A percentile compares a stretch with the other conserved stretches of the same genome.
phyloP scores from a whole-genome alignment of 441 rosid genomes.

The Melastoma candidum region DNA sequence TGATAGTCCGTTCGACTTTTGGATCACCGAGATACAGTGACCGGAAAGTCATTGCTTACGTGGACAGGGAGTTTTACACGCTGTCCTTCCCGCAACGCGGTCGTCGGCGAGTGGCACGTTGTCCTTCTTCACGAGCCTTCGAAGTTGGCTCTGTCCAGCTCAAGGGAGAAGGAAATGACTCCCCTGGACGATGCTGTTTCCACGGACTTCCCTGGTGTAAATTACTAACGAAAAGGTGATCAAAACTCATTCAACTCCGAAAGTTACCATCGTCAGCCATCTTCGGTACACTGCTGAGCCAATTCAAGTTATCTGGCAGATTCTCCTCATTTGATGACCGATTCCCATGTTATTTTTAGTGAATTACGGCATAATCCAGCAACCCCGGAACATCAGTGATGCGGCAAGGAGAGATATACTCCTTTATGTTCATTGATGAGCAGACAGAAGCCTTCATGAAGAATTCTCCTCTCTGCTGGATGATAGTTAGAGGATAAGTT shows the following conservation, averaged over 20 bases:
- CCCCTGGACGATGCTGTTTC: constrained; percentile 20
- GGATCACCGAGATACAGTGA: no score
- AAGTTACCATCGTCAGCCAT: constrained; percentile 40
- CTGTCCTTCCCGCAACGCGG: no score
- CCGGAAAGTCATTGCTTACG: no score
- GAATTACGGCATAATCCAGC: constrained; percentile 66
- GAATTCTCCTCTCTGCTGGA: constrained; percentile 37
- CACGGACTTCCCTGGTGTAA: constrained; percentile 9
- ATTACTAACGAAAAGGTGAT: constrained; percentile 10
- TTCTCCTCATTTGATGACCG: constrained; percentile 14
- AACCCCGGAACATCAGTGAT: constrained; percentile 58
- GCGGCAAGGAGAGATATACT: constrained; percentile 46
- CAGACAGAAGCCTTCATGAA: constrained; percentile 64
- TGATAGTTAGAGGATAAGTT: constrained; percentile 42
- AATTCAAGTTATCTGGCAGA: constrained; percentile 1
- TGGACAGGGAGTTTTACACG: no score
- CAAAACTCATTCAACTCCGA: constrained; percentile 10
- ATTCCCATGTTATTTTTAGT: constrained; percentile 31
- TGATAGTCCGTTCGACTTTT: no score
- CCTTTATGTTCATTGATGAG: constrained; percentile 88
- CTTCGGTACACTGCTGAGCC: constrained; percentile 45
- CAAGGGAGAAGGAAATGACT: constrained; percentile 60
- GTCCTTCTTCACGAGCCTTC: constrained; percentile 23
- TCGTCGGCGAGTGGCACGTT: no score
- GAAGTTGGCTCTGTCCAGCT: constrained; percentile 34